Evolutionary conservation across 163 green algal species (phyloP), one percentile per base, ranked within the genome.

Genomic region (Botryococcus braunii): DNA sequence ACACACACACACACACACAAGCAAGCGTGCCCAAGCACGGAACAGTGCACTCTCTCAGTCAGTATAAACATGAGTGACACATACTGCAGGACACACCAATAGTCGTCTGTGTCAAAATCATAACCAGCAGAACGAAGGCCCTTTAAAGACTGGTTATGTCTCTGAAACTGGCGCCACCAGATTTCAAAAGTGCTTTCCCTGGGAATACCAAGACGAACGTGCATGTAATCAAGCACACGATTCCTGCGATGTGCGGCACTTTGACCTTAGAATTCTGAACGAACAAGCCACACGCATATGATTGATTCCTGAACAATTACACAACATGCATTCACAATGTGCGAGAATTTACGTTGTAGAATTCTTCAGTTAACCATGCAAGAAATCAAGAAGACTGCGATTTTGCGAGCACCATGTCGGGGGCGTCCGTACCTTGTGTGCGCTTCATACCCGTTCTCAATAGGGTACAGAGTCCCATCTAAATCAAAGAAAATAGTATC

Each of bases 391-490:
- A n/a, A n/a, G n/a, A n/a, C n/a, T n/a, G n/a, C n/a, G n/a, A n/a
- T n/a, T n/a, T n/a, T n/a, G n/a, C n/a, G n/a, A 21, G 0, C 2
- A 35, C 9, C 62, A 57, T 38, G 62, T 8, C n/a, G 1, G 13
- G n/a, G 43, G 63, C 27, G 46, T 9, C 13, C 27, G 6, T 49
- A 60, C 63, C 70, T 72, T 21, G 69, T 58, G 37, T 74, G 69
- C 11, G 58, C 61, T 43, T 76, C 70, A 57, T 76, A 76, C 0
- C 65, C 65, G 46, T 76, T 76, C 23, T 64, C 64, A 1, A 76
- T 76, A 8, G 40, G 39, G 37, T 76, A 72, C 39, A 71, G 31
- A 21, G 57, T 69, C 46, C 70, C 70, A 43, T 72, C 70, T 41
- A 74, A 31, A 50, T 74, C 69, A 29, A 66, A 48, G 21, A 7